Evolutionary conservation across 1,284 basidiomycete species (phyloP).

Genomic region (Rhizopogon parksii): DNA sequence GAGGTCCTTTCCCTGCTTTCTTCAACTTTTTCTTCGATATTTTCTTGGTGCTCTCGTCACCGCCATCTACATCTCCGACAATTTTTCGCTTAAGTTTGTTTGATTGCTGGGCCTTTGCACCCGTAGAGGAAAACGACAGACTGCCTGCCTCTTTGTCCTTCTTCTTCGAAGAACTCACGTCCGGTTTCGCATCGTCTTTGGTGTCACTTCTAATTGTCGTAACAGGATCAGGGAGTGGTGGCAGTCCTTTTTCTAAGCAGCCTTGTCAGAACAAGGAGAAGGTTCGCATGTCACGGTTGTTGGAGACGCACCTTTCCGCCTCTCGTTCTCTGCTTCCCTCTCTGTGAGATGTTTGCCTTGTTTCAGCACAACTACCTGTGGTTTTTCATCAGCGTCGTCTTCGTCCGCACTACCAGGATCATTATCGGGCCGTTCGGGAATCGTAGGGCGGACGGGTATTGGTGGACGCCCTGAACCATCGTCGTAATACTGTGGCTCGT

Average conservation of each 20-base stretch:
- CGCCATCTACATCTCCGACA: constrained; percentile 27
- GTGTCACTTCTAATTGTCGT: not conserved
- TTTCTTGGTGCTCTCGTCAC: constrained; percentile 23
- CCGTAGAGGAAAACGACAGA: constrained; percentile 39
- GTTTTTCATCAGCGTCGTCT: constrained; percentile 72
- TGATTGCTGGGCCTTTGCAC: constrained; percentile 18
- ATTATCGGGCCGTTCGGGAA: constrained; percentile 62
- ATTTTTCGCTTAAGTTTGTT: constrained; percentile 37
- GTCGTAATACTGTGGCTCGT: constrained; percentile 38
- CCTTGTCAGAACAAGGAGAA: constrained; percentile 3
- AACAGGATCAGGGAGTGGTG: constrained; percentile 33
- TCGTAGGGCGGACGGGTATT: constrained; percentile 67
- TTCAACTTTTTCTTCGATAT: constrained; percentile 40
- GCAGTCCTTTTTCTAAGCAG: constrained; percentile 44
- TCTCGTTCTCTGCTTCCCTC: constrained; percentile 70
- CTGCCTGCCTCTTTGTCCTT: constrained; percentile 18
- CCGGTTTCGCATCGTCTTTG: constrained; percentile 13
- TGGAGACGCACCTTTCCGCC: constrained; percentile 55
- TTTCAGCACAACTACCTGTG: constrained; percentile 79
- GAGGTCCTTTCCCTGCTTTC: constrained; percentile 43
- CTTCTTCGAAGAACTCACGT: constrained; percentile 10
- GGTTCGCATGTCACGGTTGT: not conserved
- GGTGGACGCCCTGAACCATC: constrained; percentile 63
- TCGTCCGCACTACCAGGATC: constrained; percentile 72
- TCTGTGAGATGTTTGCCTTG: constrained; percentile 77